Base-by-base conservation (phyloP, 2,329 filamentous ascomycete species). In the Escovopsis sp. region DNA sequence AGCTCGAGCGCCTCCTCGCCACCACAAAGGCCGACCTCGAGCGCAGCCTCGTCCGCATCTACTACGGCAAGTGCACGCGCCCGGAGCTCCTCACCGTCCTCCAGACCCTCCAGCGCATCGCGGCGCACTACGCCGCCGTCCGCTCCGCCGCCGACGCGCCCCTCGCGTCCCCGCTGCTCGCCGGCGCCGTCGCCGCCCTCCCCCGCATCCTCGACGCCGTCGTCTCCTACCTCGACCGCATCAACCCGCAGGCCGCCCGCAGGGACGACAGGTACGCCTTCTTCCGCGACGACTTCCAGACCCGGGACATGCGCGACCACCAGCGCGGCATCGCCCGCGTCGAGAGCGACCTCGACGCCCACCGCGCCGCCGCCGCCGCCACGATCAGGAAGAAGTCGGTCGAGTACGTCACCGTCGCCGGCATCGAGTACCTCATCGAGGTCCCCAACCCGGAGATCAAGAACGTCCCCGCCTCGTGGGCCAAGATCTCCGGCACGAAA, bases 361-460 rank as follows among this genome's bases (percentile, higher is more conserved):
- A 96, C 58, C 80, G 81, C 34, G 59, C 71, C 25, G 74, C 71
- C 11, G 86, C 85, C 2, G 84, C 82, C 1, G 66, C 74, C 36
- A 82, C 79, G 44, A 66, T 98, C 14, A 78, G 79, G 56, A 82
- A 76, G 50, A 64, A 66, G 3, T 7, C 27, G 5, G 74, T 91
- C 16, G 70, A 79, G 5, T 98, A 94, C 55, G 76, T 79, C 24
- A 91, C 85, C 0, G 84, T 91, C 7, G 75, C 86, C 2, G 88
- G 88, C 7, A 94, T 96, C 51, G 91, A 96, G 57, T 98, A 86
- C 56, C 74, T 98, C 15, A 84, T 98, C 52, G 91, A 96, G 61
- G 82, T 98, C 6, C 72, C 84, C 50, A 95, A 94, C 59, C 60
- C 72, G 1, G 76, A 85, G 41, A 71, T 95, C 45, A 91, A 87